These are phyloP conservation scores for Botrytis porri DNA, from an alignment of 2,329 filamentous ascomycete genomes.

Conservation along the genomic window DNA sequence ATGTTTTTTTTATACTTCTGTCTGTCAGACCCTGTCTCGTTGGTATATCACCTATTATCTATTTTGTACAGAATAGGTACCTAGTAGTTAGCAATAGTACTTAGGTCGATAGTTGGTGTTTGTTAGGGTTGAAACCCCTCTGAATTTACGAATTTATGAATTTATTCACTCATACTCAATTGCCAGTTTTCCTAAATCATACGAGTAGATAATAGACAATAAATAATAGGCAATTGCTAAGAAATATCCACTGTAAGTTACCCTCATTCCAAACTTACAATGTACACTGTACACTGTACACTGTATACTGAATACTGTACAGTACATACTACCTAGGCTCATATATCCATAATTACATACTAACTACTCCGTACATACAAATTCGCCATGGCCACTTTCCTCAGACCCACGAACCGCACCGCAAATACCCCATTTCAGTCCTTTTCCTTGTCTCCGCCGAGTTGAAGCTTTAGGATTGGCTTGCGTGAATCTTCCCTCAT, in stretches of 20 bases:
- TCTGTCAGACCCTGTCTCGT: neutral
- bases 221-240: neutral
- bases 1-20: neutral
- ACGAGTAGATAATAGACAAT: no score
- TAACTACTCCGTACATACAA: neutral
- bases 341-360: neutral
- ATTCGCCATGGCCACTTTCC: neutral
- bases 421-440: neutral
- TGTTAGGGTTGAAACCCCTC: neutral
- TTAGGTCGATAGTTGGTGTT: neutral
- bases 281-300: no score
- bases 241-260: neutral
- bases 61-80: neutral
- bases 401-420: neutral
- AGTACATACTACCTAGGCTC: neutral
- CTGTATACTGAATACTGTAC: neutral
- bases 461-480: constrained; percentile 6
- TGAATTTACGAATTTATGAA: neutral
- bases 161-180: neutral
- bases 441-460: neutral
- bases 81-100: neutral
- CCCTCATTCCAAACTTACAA: neutral
- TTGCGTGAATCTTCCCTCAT: neutral
- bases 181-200: neutral
- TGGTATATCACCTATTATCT: neutral